Conservation (phyloP, 352 stramenopile species). For the Phytophthora capsici region DNA sequence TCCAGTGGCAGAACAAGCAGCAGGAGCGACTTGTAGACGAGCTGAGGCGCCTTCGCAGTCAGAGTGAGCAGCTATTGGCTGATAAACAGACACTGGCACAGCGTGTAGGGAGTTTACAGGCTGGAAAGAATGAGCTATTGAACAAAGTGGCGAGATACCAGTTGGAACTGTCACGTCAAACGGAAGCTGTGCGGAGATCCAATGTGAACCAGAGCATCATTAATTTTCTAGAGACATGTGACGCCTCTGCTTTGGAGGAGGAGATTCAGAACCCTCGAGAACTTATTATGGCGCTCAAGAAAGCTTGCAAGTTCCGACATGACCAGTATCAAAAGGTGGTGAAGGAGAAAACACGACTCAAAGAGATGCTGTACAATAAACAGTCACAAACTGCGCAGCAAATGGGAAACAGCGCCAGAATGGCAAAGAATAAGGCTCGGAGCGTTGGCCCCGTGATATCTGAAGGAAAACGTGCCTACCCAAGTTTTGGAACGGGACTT, state of each 20-base stretch:
- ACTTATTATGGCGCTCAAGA: slow-evolving; percentile 80
- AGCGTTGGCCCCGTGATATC: slow-evolving; percentile 10
- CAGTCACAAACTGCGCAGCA: slow-evolving; percentile 28
- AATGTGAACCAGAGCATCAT: slow-evolving; percentile 80
- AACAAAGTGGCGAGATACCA: slow-evolving; percentile 83
- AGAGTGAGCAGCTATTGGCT: slow-evolving; percentile 66
- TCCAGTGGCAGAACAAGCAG: slow-evolving; percentile 85
- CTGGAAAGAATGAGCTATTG: slow-evolving; percentile 60
- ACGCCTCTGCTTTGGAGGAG: slow-evolving; percentile 70
- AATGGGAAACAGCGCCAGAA: slow-evolving; percentile 1
- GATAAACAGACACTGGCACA: slow-evolving; percentile 74
- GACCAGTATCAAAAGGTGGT: slow-evolving; percentile 87
- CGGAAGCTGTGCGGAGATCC: slow-evolving; percentile 51
- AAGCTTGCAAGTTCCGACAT: slow-evolving; percentile 81
- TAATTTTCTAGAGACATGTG: slow-evolving; percentile 74
- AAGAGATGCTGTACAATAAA: slow-evolving; percentile 63
- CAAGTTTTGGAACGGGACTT: slow-evolving; percentile 26
- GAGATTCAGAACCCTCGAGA: slow-evolving; percentile 82
- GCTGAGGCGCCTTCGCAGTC: slow-evolving; percentile 59
- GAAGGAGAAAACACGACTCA: slow-evolving; percentile 77
- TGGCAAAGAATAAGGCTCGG: slow-evolving; percentile 42
- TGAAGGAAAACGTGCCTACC: slow-evolving; percentile 35
- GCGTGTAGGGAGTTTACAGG: slow-evolving; percentile 52
- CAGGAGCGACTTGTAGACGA: slow-evolving; percentile 64
- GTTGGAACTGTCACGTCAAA: slow-evolving; percentile 70